phyloP scores from a whole-genome alignment of 305 asterid genomes.

The Solanum aculeatissimum region DNA sequence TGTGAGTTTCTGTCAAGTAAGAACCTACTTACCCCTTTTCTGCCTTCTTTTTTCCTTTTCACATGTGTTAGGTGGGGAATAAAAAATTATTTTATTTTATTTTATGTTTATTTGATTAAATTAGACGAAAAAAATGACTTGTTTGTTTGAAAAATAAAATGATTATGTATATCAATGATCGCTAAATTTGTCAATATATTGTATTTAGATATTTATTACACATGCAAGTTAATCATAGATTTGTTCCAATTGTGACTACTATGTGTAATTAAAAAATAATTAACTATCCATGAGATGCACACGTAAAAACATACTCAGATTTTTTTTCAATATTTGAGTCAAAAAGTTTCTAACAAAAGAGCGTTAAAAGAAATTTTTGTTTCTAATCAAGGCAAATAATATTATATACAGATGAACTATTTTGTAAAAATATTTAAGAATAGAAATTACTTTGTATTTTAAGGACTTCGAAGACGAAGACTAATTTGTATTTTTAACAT shows the following conservation, averaged over 20 bases:
- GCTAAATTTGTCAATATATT: not conserved
- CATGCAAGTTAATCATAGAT: not conserved
- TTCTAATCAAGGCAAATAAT: not conserved
- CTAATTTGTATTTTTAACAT: not conserved
- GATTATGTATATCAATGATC: not conserved
- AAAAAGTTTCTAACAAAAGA: not conserved
- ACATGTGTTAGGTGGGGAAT: not conserved
- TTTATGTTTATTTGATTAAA: not conserved
- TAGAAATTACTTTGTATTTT: too few relatives aligned
- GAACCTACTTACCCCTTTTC: not conserved
- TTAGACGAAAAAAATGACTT: not conserved
- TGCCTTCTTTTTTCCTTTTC: not conserved
- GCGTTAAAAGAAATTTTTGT: not conserved
- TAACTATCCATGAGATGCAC: not conserved
- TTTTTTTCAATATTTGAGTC: not conserved
- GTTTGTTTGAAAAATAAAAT: not conserved
- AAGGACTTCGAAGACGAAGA: not conserved
- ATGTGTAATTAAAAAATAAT: not conserved
- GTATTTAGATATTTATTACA: not conserved
- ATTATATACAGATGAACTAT: not conserved
- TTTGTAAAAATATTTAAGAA: not conserved
- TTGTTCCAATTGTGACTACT: too few relatives aligned
- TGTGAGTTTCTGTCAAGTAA: not conserved
- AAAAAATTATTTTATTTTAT: not conserved
- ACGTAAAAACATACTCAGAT: rapidly evolving